Evolutionary conservation across 192 early-diverging fungal genomes (phyloP), one percentile per base, ranked within the genome.

Genomic region (Podochytrium sp.): DNA sequence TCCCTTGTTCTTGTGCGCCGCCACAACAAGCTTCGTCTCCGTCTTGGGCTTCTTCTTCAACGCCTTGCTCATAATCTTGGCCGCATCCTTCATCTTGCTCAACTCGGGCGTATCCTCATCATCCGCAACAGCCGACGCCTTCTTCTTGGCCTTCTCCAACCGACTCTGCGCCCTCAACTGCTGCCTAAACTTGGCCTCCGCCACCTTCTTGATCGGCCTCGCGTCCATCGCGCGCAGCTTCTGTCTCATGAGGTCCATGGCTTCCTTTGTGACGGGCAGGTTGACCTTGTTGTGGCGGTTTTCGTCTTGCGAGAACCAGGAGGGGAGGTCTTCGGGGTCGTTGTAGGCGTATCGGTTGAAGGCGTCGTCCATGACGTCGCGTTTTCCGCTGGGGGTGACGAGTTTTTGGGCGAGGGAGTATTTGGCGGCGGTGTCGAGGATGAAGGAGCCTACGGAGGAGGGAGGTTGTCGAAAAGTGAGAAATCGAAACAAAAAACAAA

Each of bases 201-300:
- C 96, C 39, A 99, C 91, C 88, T 98, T 99, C 81, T 99, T 99
- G 81, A 99, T 99, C 25, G 98, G 96, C 29, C 96, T 92, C 2
- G 95, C 98, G 79, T 99, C 92, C 73, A 99, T 84, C 25, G 93
- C 95, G 81, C 88, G 89, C 62, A 95, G 85, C 68, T 91, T 89
- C 52, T 95, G 90, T 68, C 85, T 80, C 68, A 99, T 89, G 57
- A 93, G 87, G 35, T 91, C 80, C 12, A 97, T 90, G 2, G 98
- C 96, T 84, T 99, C 98, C 79, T 98, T 98, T 30, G 96, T 94
- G n/a, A 98, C 90, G 5, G 98, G 98, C 52, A 96, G 78, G 71
- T 90, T 82, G 29, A 92, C 92, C 71, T 93, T 91, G 86, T 95
- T 97, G 80, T 97, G 93, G 58, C 89, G 80, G 59, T 84, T 79